Evolutionary conservation across 768 basidiomycete genomes (phyloP).

Genomic region (Pleurotus tuoliensis): DNA sequence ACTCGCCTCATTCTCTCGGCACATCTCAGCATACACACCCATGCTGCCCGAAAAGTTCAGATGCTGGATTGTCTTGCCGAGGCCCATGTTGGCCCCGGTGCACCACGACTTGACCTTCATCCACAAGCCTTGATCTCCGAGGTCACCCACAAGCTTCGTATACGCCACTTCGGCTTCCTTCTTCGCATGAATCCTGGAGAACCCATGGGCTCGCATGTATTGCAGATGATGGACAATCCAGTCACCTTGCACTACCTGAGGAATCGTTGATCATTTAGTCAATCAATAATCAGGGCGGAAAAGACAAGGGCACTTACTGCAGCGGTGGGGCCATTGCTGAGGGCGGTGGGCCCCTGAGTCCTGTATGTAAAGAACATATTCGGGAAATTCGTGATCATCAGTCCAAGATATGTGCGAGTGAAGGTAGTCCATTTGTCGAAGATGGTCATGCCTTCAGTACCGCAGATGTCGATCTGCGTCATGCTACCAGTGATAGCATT

Average conservation of each 20-base stretch:
- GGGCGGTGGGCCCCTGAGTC: constrained; percentile 21
- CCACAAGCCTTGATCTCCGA: constrained; percentile 12
- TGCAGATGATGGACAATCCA: constrained; percentile 20
- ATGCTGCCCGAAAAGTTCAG: constrained; percentile 22
- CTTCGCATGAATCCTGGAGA: constrained; percentile 10
- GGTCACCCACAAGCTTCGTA: constrained; percentile 11
- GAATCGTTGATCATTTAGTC: background rate
- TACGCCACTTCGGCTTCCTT: constrained; percentile 12
- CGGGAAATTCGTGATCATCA: constrained; percentile 16
- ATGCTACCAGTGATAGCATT: constrained; percentile 20
- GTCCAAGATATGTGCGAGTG: constrained; percentile 19
- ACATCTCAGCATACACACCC: constrained; percentile 14
- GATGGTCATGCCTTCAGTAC: constrained; percentile 15
- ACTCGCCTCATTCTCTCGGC: constrained; percentile 13
- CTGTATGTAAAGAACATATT: constrained; percentile 25
- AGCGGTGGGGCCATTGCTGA: constrained; percentile 23
- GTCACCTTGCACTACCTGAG: constrained; percentile 20
- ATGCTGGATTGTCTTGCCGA: constrained; percentile 17
- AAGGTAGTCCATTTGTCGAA: constrained; percentile 20
- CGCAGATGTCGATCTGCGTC: constrained; percentile 18
- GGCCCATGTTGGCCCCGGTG: constrained; percentile 22
- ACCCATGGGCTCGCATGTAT: constrained; percentile 12
- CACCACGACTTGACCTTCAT: constrained; percentile 22
- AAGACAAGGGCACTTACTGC: constrained; percentile 12
- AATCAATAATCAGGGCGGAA: background rate